phyloP scores from a whole-genome alignment of 2,329 filamentous ascomycete genomes.

The Fusarium nisikadoi region DNA sequence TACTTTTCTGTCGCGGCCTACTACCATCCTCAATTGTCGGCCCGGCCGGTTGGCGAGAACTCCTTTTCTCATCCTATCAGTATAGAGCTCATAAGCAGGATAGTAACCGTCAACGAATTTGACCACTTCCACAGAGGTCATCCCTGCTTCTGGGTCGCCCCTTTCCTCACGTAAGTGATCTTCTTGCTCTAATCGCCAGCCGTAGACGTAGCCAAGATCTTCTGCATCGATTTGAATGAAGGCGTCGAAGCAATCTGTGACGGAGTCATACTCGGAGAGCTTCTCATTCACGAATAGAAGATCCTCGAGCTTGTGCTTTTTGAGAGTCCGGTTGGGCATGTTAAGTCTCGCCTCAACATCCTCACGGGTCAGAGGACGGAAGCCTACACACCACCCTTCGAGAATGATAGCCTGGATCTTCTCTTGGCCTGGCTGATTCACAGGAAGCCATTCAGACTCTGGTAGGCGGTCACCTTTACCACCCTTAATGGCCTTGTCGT shows the following conservation, averaged over 20 bases:
- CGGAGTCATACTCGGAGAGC: constrained; percentile 58
- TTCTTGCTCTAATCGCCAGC: constrained; percentile 87
- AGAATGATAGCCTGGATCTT: constrained; percentile 77
- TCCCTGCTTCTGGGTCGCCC: constrained; percentile 70
- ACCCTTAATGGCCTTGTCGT: constrained; percentile 83
- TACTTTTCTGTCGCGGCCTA: constrained; percentile 69
- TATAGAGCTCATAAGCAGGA: constrained; percentile 77
- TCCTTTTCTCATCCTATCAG: constrained; percentile 67
- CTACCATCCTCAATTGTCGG: constrained; percentile 70
- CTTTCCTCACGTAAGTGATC: constrained; percentile 71
- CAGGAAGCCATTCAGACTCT: constrained; percentile 67
- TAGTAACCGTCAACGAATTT: constrained; percentile 78
- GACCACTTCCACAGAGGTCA: constrained; percentile 83
- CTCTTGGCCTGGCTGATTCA: constrained; percentile 62
- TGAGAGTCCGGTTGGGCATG: constrained; percentile 60
- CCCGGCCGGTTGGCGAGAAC: constrained; percentile 62
- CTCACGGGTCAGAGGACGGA: constrained; percentile 69
- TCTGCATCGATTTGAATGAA: constrained; percentile 75
- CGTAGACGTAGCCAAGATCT: constrained; percentile 79
- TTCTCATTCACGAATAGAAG: constrained; percentile 62
- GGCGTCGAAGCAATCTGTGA: constrained; percentile 63
- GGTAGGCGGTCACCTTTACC: constrained; percentile 82
- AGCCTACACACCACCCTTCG: constrained; percentile 93
- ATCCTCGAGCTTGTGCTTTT: constrained; percentile 59
- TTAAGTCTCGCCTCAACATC: constrained; percentile 64